Percentiles rank a stretch among this genome's conserved stretches.
Conservation (phyloP, 805 yeast species). For the Ogataea nonfermentans region DNA sequence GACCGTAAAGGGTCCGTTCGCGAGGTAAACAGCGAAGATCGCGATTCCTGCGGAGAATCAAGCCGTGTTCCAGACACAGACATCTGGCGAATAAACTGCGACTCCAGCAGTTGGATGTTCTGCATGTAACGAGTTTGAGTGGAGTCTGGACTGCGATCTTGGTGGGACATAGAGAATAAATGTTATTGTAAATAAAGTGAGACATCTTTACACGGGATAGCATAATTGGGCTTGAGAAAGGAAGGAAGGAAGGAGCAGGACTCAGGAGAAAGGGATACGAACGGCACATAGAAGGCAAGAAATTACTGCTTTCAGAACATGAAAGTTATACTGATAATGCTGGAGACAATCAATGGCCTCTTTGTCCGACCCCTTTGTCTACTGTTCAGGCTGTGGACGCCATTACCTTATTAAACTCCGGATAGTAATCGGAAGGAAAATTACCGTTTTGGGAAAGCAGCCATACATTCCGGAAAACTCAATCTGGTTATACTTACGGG, state of each 20-base stretch:
- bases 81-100: constrained; percentile 11
- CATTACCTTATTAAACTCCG: constrained; percentile 10
- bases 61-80: constrained; percentile 4
- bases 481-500: too few relatives aligned
- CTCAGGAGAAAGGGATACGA: too few relatives aligned
- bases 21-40: not conserved
- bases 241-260: too few relatives aligned
- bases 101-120: constrained; percentile 16
- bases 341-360: too few relatives aligned
- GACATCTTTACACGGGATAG: constrained; percentile 5
- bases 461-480: too few relatives aligned
- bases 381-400: too few relatives aligned
- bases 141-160: constrained; percentile 1
- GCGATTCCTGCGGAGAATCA: not conserved
- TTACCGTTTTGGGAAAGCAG: constrained; percentile 5
- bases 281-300: too few relatives aligned
- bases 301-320: too few relatives aligned
- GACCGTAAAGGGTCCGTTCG: not conserved
- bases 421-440: constrained; percentile 7
- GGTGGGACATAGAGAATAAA: constrained; percentile 3
- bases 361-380: too few relatives aligned
- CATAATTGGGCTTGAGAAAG: not conserved
- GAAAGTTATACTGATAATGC: too few relatives aligned
- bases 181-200: not conserved
- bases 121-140: constrained; percentile 21